Base-by-base conservation (phyloP, 345 rosid genomes). In the Hibiscus trionum region DNA sequence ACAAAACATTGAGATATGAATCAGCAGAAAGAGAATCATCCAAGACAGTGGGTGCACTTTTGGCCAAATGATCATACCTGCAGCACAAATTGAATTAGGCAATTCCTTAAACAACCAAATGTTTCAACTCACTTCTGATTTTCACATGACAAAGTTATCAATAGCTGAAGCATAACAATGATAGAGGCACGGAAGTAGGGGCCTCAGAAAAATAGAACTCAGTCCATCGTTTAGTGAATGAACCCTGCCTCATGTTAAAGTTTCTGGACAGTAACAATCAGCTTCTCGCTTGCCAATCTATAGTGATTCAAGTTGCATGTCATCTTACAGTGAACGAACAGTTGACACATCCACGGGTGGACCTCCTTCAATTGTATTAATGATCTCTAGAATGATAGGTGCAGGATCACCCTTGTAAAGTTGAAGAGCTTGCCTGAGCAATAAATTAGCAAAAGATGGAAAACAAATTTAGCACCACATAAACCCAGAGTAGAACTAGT, bases 41-140 rank as follows among this genome's bases (percentile, higher is more conserved):
- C 91, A 94, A 87, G 81, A 94, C 90, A 66, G 97, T 91, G 7
- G 98, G 98, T 50, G 98, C 97, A 75, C 96, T 91, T 82, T 80
- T 91, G 58, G 98, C 97, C 86, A 94, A 84, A 86, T 94, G 98
- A 61, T 90, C 98, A 80, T 90, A 91, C 96, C 98, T 91, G 84
- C 76, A 75, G 62, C 60, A 76, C 50, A 63, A 42, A 56, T 72
- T 67, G 77, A 69, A 71, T 80, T 46, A 81, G 60, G 67, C 73
- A 64, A 71, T 61, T 35, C 68, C 49, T 62, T 26, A 61, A 46
- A 68, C 47, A 66, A 35, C 67, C 65, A 66, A 21, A 66, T 3
- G 31, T 57, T 66, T 59, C 42, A 31, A 33, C 42, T 31, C 66
- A 55, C 65, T 26, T 57, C n/a, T 55, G 19, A 33, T 56, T 66